phyloP scores from a whole-genome alignment of 257 asterid genomes.

The Apocynum venetum region DNA sequence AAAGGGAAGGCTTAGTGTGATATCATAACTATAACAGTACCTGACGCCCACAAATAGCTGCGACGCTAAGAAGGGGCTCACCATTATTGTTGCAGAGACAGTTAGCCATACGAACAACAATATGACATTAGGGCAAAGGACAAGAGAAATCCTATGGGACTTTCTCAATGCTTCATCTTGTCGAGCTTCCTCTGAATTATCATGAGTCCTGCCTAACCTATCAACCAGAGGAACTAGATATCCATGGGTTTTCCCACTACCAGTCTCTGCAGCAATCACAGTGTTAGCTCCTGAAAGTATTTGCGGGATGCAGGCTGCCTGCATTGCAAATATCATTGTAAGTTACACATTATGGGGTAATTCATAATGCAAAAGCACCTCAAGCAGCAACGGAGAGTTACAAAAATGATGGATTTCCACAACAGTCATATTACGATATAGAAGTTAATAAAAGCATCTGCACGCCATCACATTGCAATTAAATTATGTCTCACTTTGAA shows the following conservation, averaged over 20 bases:
- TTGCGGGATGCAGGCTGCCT: conserved; percentile 82
- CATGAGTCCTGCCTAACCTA: conserved; percentile 41
- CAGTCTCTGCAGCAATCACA: conserved; percentile 96
- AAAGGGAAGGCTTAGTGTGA: not conserved
- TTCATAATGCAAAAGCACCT: not conserved
- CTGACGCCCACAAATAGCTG: conserved; percentile 91
- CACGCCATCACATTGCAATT: not conserved
- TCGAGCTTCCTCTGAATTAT: conserved; percentile 30
- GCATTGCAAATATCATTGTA: conserved; percentile 22
- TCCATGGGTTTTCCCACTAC: conserved; percentile 96
- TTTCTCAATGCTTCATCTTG: conserved; percentile 31
- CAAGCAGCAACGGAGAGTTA: not conserved
- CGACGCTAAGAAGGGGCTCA: conserved; percentile 58
- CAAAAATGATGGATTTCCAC: not conserved
- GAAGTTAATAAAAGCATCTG: not conserved
- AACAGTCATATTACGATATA: not conserved
- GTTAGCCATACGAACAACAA: conserved; percentile 86
- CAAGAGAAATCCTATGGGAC: conserved; percentile 49
- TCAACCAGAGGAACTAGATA: conserved; percentile 82
- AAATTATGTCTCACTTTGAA: not conserved
- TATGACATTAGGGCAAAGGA: conserved; percentile 94
- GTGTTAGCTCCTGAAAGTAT: conserved; percentile 82
- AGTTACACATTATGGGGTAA: not conserved
- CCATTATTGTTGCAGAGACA: conserved; percentile 53
- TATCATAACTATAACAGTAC: conserved; percentile 28